Evolutionary conservation across 805 yeast species (phyloP).

Genomic region (Sungouiozyma intestinalis): DNA sequence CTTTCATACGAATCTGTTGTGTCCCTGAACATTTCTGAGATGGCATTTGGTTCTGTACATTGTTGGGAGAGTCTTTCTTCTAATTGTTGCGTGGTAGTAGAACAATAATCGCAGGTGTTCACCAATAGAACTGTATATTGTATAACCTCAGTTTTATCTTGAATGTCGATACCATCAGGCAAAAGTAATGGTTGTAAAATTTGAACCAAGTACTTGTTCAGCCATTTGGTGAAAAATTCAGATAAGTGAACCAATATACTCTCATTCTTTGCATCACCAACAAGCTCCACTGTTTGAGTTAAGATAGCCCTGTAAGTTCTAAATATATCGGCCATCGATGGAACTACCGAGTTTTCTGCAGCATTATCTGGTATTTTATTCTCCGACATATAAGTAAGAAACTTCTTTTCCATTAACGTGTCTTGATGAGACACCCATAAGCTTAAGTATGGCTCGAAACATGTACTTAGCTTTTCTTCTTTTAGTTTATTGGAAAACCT

Average conservation of each 20-base stretch:
- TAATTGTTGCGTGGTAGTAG: constrained; percentile 66
- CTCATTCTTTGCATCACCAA: constrained; percentile 22
- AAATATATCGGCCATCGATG: constrained; percentile 81
- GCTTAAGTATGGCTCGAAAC: constrained; percentile 76
- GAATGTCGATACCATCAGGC: constrained; percentile 27
- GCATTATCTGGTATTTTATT: constrained; percentile 42
- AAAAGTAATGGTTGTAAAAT: constrained; percentile 44
- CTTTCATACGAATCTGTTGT: constrained; percentile 48
- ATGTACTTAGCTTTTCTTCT: constrained; percentile 41
- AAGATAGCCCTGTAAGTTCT: constrained; percentile 63
- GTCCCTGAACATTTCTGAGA: constrained; percentile 41
- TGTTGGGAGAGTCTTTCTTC: constrained; percentile 46
- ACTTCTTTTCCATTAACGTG: constrained; percentile 44
- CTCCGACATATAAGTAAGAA: constrained; percentile 53
- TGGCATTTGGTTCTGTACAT: constrained; percentile 32
- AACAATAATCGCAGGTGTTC: constrained; percentile 85
- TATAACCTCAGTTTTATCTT: constrained; percentile 47
- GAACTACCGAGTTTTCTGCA: constrained; percentile 57
- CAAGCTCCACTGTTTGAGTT: constrained; percentile 53
- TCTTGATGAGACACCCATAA: constrained; percentile 87
- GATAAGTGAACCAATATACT: constrained; percentile 34
- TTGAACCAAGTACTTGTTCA: constrained; percentile 46
- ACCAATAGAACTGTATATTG: constrained; percentile 59
- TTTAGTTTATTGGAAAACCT: constrained; percentile 41
- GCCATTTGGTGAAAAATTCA: constrained; percentile 53